Evolutionary conservation across 106 monocot species (phyloP).

Genomic region (Allium cepa): DNA sequence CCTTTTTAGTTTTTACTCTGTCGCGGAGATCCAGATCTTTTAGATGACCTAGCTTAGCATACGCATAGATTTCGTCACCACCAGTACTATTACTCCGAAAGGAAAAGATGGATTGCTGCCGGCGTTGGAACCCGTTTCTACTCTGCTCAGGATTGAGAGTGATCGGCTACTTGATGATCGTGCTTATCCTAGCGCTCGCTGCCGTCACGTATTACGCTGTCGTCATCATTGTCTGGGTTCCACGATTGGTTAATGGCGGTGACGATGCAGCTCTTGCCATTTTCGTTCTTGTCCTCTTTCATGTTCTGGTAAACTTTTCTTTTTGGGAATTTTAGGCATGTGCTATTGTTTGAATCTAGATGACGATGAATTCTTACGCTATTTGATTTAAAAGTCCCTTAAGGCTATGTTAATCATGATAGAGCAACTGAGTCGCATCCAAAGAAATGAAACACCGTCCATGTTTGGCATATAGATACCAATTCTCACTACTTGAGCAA

Average conservation of each 20-base stretch:
- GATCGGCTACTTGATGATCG: slow-evolving; percentile 76
- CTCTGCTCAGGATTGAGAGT: slow-evolving; percentile 55
- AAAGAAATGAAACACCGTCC: too few species aligned
- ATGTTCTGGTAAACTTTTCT: slow-evolving; percentile 42
- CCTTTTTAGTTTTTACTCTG: too few species aligned
- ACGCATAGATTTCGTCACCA: neutral
- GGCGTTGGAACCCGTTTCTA: slow-evolving; percentile 43
- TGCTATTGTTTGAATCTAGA: too few species aligned
- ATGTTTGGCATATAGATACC: too few species aligned
- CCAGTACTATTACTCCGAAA: neutral
- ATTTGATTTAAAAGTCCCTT: too few species aligned
- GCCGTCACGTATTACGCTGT: slow-evolving; percentile 72
- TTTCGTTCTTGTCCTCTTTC: slow-evolving; percentile 38
- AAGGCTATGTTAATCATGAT: too few species aligned
- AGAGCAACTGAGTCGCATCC: too few species aligned
- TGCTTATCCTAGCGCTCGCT: slow-evolving; percentile 45
- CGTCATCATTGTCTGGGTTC: slow-evolving; percentile 67
- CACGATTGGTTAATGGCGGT: slow-evolving; percentile 25
- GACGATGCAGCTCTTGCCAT: slow-evolving; percentile 23
- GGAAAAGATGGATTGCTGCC: slow-evolving; percentile 33
- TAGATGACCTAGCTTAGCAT: too few species aligned
- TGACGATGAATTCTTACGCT: too few species aligned
- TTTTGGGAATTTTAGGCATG: neutral
- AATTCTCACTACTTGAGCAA: too few species aligned
- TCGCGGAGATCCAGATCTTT: too few species aligned